These are phyloP conservation scores for Salix suchowensis DNA, from an alignment of 345 rosid species.

Conservation along the genomic window DNA sequence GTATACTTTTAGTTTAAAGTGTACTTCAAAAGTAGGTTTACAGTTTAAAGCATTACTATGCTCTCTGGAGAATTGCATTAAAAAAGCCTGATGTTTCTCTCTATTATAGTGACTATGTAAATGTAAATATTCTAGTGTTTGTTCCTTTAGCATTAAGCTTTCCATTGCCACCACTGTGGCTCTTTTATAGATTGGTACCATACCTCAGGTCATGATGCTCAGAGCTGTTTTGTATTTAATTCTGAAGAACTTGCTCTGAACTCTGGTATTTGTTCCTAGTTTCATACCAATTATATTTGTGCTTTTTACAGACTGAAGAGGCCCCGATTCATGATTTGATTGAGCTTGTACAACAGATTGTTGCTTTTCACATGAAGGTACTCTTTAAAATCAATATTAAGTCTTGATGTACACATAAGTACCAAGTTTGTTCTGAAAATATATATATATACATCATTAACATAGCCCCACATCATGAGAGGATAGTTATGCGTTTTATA, in stretches of 20 bases:
- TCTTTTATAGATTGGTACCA: not conserved
- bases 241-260: not conserved
- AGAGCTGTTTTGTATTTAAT: not conserved
- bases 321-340: slow-evolving; percentile 57
- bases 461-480: not conserved
- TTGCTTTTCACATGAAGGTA: slow-evolving; percentile 96
- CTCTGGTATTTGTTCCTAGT: not conserved
- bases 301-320: slow-evolving; percentile 56
- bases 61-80: not conserved
- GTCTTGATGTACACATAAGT: not conserved
- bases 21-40: not conserved
- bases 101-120: not conserved
- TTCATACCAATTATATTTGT: slow-evolving; percentile 12
- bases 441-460: not conserved
- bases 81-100: not conserved
- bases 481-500: not conserved
- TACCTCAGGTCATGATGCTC: not conserved
- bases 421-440: not conserved
- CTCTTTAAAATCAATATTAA: not conserved
- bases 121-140: not conserved
- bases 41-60: not conserved
- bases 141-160: not conserved
- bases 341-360: slow-evolving; percentile 82
- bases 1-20: not conserved
- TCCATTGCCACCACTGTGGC: not conserved